Percentiles rank a stretch among this genome's conserved stretches.
phyloP scores from a whole-genome alignment of 1,284 basidiomycete genomes.

The Neonothopanus nambi region DNA sequence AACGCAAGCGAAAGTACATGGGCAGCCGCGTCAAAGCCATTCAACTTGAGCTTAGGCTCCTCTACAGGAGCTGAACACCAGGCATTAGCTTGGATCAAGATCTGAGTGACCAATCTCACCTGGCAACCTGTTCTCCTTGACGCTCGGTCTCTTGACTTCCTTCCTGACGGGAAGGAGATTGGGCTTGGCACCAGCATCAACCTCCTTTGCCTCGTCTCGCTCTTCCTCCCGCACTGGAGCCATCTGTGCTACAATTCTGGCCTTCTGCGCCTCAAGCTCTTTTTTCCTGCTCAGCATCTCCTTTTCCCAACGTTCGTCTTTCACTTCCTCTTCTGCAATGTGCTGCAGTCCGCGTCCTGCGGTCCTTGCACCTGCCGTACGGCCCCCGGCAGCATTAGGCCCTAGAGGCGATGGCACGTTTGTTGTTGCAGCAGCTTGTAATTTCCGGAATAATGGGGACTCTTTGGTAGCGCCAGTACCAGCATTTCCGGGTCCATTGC shows the following conservation, averaged over 20 bases:
- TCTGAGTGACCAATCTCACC: slow-evolving; percentile 14
- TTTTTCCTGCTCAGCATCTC: slow-evolving; percentile 61
- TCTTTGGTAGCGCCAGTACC: slow-evolving; percentile 40
- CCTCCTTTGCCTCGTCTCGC: slow-evolving; percentile 35
- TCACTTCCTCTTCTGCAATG: slow-evolving; percentile 52
- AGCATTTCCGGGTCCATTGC: slow-evolving; percentile 33
- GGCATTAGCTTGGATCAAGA: not conserved
- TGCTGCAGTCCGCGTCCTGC: slow-evolving; percentile 41
- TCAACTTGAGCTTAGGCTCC: slow-evolving; percentile 38
- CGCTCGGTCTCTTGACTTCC: slow-evolving; percentile 32
- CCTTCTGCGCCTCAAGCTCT: slow-evolving; percentile 84
- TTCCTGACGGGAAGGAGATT: slow-evolving; percentile 39
- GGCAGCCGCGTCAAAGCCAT: slow-evolving; percentile 66
- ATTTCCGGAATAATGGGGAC: slow-evolving; percentile 47
- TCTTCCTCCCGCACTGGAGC: slow-evolving; percentile 58
- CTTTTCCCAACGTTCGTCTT: slow-evolving; percentile 37
- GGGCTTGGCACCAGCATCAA: slow-evolving; percentile 42
- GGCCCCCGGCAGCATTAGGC: slow-evolving; percentile 15
- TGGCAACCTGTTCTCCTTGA: slow-evolving; percentile 29
- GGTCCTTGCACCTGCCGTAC: slow-evolving; percentile 15
- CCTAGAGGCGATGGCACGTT: slow-evolving; percentile 42
- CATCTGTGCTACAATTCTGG: slow-evolving; percentile 89
- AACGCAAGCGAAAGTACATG: slow-evolving; percentile 72
- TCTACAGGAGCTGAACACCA: slow-evolving; percentile 19
- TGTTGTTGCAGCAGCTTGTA: slow-evolving; percentile 33